Conservation (phyloP, 305 asterid genomes). For the Fraxinus baroniana region DNA sequence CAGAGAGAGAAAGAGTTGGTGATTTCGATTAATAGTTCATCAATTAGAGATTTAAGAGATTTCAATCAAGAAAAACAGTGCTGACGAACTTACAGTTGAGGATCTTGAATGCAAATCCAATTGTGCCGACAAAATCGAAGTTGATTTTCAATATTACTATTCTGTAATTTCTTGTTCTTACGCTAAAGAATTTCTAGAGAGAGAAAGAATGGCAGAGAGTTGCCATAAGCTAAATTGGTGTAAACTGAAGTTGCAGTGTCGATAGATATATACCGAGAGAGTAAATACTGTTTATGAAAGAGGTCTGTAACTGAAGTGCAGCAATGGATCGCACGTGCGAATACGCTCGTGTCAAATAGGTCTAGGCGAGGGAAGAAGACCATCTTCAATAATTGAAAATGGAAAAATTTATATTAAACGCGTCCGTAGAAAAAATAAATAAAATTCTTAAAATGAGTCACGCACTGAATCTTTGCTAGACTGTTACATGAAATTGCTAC, state of each 20-base stretch:
- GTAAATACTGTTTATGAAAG: background rate
- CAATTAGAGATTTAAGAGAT: background rate
- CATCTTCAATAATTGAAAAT: background rate
- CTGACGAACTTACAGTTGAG: slow-evolving; percentile 3
- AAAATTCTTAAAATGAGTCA: background rate
- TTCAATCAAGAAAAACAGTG: background rate
- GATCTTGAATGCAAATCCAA: slow-evolving; percentile 1
- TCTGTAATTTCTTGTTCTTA: slow-evolving; percentile 1
- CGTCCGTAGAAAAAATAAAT: background rate
- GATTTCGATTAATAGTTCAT: background rate
- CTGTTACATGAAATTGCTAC: background rate
- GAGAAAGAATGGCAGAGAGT: background rate
- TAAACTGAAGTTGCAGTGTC: background rate
- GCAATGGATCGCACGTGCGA: background rate
- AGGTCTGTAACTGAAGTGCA: background rate
- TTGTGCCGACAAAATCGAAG: slow-evolving; percentile 1
- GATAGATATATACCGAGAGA: background rate
- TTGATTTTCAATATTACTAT: background rate
- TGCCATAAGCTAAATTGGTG: background rate
- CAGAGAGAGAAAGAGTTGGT: background rate
- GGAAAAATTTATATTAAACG: background rate
- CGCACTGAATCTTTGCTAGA: background rate
- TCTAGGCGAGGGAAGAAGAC: slow-evolving; percentile 2
- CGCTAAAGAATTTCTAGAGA: background rate
- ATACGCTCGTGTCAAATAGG: background rate